phyloP scores from a whole-genome alignment of 805 yeast genomes.

The Vanderwaltozyma yarrowii region DNA sequence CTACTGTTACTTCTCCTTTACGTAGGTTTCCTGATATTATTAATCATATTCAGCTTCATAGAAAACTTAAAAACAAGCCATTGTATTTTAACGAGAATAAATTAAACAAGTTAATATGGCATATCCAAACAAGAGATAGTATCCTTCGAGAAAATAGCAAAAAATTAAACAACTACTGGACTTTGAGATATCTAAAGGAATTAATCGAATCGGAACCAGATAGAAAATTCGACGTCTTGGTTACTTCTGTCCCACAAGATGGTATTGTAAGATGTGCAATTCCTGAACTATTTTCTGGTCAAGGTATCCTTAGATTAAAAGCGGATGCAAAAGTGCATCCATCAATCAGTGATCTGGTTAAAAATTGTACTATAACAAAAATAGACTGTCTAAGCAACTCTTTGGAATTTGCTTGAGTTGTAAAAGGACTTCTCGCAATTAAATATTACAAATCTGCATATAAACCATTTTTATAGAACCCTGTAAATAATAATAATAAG shows the following conservation, averaged over 20 bases:
- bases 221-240: slow-evolving; percentile 27
- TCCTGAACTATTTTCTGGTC: slow-evolving; percentile 21
- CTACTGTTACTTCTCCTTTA: slow-evolving; percentile 82
- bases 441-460: neutral
- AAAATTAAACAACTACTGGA: slow-evolving; percentile 30
- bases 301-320: slow-evolving; percentile 24
- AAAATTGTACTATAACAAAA: slow-evolving; percentile 31
- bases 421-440: no score
- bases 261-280: slow-evolving; percentile 28
- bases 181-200: slow-evolving; percentile 22
- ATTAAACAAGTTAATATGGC: slow-evolving; percentile 31
- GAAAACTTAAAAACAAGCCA: slow-evolving; percentile 26
- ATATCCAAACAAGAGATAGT: slow-evolving; percentile 37
- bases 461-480: no score
- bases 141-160: slow-evolving; percentile 26
- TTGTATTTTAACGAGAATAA: slow-evolving; percentile 27
- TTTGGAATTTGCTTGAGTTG: neutral
- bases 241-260: slow-evolving; percentile 34
- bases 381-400: slow-evolving; percentile 33
- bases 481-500: neutral
- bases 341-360: slow-evolving; percentile 35
- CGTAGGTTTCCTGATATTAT: slow-evolving; percentile 73
- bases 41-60: slow-evolving; percentile 67
- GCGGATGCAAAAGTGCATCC: slow-evolving; percentile 22
- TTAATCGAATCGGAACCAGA: slow-evolving; percentile 5